Conservation (phyloP, 352 stramenopile species). For the Pythium aristosporum region DNA sequence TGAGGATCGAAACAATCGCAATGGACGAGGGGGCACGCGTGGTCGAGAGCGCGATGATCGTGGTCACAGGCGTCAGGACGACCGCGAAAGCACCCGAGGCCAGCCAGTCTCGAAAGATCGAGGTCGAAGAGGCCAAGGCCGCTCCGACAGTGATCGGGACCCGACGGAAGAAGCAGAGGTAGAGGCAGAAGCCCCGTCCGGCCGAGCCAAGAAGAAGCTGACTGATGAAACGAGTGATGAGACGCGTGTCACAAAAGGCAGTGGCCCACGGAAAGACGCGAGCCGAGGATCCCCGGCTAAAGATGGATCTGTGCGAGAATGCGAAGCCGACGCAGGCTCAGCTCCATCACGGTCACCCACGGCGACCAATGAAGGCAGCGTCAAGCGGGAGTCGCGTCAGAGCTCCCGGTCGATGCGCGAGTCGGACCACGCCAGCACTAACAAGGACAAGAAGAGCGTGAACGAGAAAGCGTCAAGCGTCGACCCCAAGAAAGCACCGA, state of each 20-base stretch:
- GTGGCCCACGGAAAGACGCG: background rate
- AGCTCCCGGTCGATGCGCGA: conserved; percentile 23
- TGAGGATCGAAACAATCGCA: background rate
- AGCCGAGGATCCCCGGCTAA: background rate
- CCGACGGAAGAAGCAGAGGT: background rate
- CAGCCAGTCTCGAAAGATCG: background rate
- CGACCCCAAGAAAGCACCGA: background rate
- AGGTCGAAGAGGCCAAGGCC: background rate
- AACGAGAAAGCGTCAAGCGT: conserved; percentile 8
- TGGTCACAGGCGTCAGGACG: background rate
- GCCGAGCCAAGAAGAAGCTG: background rate
- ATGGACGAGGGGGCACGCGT: background rate
- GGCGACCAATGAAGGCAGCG: background rate
- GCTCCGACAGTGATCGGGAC: background rate
- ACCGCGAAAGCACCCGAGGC: background rate
- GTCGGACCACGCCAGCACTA: conserved; percentile 6
- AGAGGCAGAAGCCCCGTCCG: background rate
- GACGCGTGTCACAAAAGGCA: background rate
- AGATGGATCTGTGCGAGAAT: conserved; percentile 12
- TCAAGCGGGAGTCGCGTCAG: conserved; percentile 10
- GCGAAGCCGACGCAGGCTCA: conserved; percentile 6
- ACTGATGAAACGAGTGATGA: background rate
- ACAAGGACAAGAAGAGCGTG: conserved; percentile 18
- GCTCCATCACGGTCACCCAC: background rate
- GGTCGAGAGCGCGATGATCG: background rate